Conservation (phyloP, 75 land plant genomes). For the Sequoiadendron giganteum region DNA sequence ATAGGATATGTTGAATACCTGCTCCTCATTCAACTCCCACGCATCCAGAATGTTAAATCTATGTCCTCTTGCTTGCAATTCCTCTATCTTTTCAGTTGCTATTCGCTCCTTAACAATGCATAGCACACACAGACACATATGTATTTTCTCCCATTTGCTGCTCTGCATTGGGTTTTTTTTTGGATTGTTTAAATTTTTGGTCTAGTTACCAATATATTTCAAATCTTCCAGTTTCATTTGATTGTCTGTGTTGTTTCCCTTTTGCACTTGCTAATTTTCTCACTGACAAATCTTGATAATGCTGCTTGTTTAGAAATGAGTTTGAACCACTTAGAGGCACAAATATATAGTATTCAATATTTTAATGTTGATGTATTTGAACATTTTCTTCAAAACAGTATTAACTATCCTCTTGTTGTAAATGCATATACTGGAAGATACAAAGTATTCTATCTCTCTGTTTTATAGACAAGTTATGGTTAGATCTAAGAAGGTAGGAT, state of each 20-base stretch:
- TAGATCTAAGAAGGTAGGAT: conserved; percentile 3
- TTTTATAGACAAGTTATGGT: neutral
- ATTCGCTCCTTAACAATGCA: neutral
- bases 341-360: neutral
- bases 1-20: too few relatives aligned
- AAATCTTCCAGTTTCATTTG: neutral
- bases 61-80: too few relatives aligned
- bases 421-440: neutral
- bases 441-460: neutral
- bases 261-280: conserved; percentile 1
- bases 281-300: neutral
- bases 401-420: neutral
- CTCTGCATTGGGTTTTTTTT: neutral
- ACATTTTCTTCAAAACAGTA: neutral
- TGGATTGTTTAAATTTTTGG: neutral
- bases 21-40: too few relatives aligned
- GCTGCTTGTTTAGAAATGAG: neutral
- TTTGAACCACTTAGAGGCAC: neutral
- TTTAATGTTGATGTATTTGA: neutral
- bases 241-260: neutral
- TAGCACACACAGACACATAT: neutral
- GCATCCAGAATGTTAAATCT: too few relatives aligned
- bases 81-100: too few relatives aligned
- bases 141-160: neutral
- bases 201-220: neutral